These are phyloP conservation scores for Salix caprea DNA, from an alignment of 345 rosid genomes.

Conservation along the genomic window DNA sequence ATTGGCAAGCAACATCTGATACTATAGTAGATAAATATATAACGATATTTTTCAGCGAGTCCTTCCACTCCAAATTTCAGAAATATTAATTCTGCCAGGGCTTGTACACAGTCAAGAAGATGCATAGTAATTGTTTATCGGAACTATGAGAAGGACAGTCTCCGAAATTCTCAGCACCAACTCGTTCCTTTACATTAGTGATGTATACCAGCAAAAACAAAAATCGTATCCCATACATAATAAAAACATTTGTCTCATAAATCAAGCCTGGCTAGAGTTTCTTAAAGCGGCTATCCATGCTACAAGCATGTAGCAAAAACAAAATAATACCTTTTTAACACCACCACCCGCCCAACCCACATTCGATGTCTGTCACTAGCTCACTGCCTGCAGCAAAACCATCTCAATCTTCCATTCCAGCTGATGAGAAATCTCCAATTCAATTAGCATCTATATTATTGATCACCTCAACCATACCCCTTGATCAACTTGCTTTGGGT, in stretches of 20 bases:
- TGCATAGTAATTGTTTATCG: neutral
- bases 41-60: neutral
- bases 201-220: neutral
- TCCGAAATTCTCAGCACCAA: neutral
- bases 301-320: constrained; percentile 3
- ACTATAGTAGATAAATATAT: neutral
- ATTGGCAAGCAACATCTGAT: neutral
- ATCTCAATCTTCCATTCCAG: constrained; percentile 16
- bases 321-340: constrained; percentile 3
- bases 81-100: neutral
- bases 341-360: neutral
- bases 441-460: constrained; percentile 7
- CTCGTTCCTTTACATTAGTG: constrained; percentile 6
- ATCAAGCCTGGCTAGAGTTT: neutral
- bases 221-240: constrained; percentile 3
- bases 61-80: neutral
- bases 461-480: constrained; percentile 18
- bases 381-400: neutral
- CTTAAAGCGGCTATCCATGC: constrained; percentile 1
- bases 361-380: neutral
- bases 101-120: neutral
- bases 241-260: constrained; percentile 1
- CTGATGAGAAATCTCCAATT: constrained; percentile 5
- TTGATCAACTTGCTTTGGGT: constrained; percentile 12
- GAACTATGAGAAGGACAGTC: neutral